phyloP scores from a whole-genome alignment of 345 rosid genomes.

The Combretum micranthum region DNA sequence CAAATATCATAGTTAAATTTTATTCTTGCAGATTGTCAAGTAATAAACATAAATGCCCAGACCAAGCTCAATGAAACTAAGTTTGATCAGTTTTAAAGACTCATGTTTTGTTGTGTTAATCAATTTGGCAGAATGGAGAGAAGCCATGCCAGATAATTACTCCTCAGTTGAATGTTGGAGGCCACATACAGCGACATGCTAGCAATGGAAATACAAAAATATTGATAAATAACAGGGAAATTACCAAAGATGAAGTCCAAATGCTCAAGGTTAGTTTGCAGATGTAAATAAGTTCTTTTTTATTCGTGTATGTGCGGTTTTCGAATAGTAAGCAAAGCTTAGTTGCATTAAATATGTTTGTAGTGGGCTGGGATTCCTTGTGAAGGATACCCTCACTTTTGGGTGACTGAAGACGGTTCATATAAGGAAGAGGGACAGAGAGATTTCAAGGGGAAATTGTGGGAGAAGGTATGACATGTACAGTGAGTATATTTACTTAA shows the following conservation, averaged over 20 bases:
- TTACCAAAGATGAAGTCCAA: conserved; percentile 48
- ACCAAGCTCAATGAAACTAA: too few relatives aligned
- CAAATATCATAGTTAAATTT: too few relatives aligned
- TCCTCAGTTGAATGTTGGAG: conserved; percentile 47
- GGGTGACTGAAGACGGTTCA: conserved; percentile 59
- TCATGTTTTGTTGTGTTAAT: conserved; percentile 7
- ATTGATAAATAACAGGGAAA: conserved; percentile 53
- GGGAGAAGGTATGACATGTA: conserved; percentile 48
- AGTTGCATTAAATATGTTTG: conserved; percentile 11
- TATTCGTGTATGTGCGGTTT: conserved; percentile 1
- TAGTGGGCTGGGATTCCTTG: conserved; percentile 61
- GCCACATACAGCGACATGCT: conserved; percentile 25
- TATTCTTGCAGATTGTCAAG: too few relatives aligned
- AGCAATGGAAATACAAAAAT: conserved; percentile 75
- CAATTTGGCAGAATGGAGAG: conserved; percentile 55
- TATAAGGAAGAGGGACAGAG: conserved; percentile 79
- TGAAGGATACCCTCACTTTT: conserved; percentile 60
- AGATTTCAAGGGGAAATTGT: conserved; percentile 36
- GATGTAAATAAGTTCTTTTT: conserved; percentile 8
- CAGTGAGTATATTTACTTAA: conserved; percentile 2
- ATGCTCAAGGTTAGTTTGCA: conserved; percentile 61
- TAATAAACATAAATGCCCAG: too few relatives aligned
- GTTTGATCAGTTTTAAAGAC: too few relatives aligned
- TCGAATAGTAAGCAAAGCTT: conserved; percentile 1
- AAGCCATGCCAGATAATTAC: conserved; percentile 76